Evolutionary conservation across 2,329 filamentous ascomycete species (phyloP).

Genomic region (Fusarium buxicola): DNA sequence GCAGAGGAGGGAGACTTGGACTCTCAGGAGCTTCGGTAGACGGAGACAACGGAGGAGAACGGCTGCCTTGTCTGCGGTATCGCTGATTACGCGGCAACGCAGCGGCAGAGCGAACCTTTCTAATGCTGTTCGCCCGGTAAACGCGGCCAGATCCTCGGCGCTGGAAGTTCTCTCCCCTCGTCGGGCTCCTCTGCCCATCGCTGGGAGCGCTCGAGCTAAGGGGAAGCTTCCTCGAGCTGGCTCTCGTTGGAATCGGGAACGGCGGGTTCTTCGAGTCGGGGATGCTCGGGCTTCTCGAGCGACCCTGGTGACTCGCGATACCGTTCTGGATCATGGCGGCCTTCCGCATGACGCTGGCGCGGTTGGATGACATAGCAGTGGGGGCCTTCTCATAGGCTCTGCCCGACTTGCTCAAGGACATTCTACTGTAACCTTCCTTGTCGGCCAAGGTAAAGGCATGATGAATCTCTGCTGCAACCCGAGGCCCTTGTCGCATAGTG

Average conservation of each 20-base stretch:
- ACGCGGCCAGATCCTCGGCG: slow-evolving; percentile 61
- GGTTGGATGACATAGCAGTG: slow-evolving; percentile 53
- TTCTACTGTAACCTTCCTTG: slow-evolving; percentile 43
- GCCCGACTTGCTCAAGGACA: slow-evolving; percentile 47
- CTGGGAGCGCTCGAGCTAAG: slow-evolving; percentile 72
- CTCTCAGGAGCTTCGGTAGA: slow-evolving; percentile 77
- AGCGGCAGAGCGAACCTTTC: slow-evolving; percentile 87
- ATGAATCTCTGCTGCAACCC: slow-evolving; percentile 57
- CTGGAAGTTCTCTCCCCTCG: slow-evolving; percentile 67
- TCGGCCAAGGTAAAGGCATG: slow-evolving; percentile 57
- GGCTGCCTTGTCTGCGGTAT: slow-evolving; percentile 63
- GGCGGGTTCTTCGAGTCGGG: slow-evolving; percentile 75
- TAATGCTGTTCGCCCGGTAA: slow-evolving; percentile 72
- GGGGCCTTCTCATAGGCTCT: slow-evolving; percentile 55
- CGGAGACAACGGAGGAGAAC: slow-evolving; percentile 74
- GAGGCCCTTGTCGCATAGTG: slow-evolving; percentile 44
- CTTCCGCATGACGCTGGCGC: slow-evolving; percentile 76
- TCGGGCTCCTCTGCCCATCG: slow-evolving; percentile 84
- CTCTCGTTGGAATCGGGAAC: slow-evolving; percentile 90
- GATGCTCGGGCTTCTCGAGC: slow-evolving; percentile 73
- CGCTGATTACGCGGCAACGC: slow-evolving; percentile 71
- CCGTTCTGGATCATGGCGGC: slow-evolving; percentile 85
- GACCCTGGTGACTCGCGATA: slow-evolving; percentile 74
- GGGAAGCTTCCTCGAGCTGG: slow-evolving; percentile 83
- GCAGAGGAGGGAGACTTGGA: slow-evolving; percentile 77